Evolutionary conservation across 1,284 basidiomycete genomes (phyloP), one percentile per base, ranked within the genome.

Genomic region (Cutaneotrichosporon daszewskae): DNA sequence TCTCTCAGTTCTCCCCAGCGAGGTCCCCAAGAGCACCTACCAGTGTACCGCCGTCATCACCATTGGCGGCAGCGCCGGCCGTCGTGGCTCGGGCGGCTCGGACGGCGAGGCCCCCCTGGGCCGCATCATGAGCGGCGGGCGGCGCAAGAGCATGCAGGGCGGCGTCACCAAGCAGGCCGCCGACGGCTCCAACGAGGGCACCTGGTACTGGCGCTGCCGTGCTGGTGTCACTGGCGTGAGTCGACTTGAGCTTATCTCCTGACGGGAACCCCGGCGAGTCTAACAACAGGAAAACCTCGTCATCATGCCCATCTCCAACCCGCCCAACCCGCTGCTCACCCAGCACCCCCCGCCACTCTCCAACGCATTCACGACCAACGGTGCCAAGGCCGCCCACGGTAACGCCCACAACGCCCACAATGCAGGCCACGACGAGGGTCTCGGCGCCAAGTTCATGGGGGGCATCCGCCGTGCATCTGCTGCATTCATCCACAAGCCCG

Each of bases 191-290:
- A 26, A 20, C 32, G 54, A 55, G 32, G 65, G 65, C 1, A 60
- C 49, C 26, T 69, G 62, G 62, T 69, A 60, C 50, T 69, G 66
- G 66, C 51, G 64, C 25, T 61, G 61, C 24, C 61, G 59, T 25
- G 62, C 56, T 8, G 66, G 66, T 25, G 59, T 61, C 3, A 58
- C 47, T 10, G 57, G 62, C 13, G 66, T 67, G 48, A 59, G 64
- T 57, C 4, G n/a, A 17, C 7, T 8, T 5, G 32, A 9, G 11
- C 3, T n/a, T n/a, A n/a, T n/a, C 8, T 18, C 6, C 37, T 13
- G 28, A 16, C 10, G 14, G 12, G 12, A 22, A 32, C 3, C 34
- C 16, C 19, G 9, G 35, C 35, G n/a, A 28, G n/a, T 39, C 19
- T 32, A 9, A 40, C 43, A 9, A 5, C 47, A 69, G 66, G 49